Evolutionary conservation across 352 stramenopile genomes (phyloP).

Genomic region (Phytophthora fragariae): DNA sequence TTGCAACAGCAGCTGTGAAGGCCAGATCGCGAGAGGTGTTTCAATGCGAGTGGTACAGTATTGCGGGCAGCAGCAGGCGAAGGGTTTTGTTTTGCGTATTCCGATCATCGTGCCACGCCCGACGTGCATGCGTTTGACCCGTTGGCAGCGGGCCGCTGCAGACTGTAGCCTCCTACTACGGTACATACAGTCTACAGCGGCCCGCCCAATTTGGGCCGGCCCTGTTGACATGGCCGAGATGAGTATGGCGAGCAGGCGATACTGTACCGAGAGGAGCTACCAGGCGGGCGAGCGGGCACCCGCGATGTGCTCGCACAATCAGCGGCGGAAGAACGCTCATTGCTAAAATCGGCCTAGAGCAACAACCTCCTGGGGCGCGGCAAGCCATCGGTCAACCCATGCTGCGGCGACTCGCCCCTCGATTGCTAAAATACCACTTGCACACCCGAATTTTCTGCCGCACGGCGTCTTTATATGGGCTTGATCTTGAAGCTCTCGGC

Average conservation of each 20-base stretch:
- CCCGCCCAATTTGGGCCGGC: too few species aligned
- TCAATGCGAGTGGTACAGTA: background rate
- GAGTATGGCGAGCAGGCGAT: background rate
- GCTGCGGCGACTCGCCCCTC: background rate
- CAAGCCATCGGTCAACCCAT: background rate
- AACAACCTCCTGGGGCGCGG: too few species aligned
- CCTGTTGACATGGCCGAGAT: background rate
- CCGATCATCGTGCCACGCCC: background rate
- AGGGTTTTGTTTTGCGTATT: background rate
- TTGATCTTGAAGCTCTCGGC: slow-evolving; percentile 19
- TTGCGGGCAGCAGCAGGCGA: background rate
- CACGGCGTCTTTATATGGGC: slow-evolving; percentile 5
- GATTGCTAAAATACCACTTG: slow-evolving; percentile 11
- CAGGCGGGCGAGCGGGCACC: background rate
- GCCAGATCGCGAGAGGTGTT: background rate
- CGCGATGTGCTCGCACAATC: background rate
- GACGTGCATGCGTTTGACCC: background rate
- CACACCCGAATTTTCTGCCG: slow-evolving; percentile 10
- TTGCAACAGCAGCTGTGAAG: background rate
- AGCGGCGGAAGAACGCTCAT: background rate
- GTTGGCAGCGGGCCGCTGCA: too few species aligned
- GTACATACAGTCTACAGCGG: too few species aligned
- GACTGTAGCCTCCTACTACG: background rate
- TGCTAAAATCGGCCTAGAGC: background rate
- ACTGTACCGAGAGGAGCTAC: background rate